These are phyloP conservation scores for Claviceps sp. DNA, from an alignment of 2,329 filamentous ascomycete species.

Conservation along the genomic window DNA sequence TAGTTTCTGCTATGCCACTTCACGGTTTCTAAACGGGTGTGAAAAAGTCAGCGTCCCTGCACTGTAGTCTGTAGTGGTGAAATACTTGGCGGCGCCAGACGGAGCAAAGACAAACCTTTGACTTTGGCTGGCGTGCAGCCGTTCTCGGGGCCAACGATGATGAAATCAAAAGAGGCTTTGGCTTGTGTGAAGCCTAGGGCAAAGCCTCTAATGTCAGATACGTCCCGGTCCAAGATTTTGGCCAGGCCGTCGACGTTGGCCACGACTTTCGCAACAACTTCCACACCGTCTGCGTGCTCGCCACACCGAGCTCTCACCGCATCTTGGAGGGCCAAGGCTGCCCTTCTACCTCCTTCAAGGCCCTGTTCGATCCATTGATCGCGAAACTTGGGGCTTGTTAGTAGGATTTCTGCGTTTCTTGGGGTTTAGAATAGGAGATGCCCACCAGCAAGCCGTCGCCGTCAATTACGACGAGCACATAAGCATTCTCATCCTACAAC, in stretches of 20 bases:
- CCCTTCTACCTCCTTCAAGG: conserved; percentile 39
- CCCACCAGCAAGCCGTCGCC: conserved; percentile 47
- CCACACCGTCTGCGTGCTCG: conserved; percentile 30
- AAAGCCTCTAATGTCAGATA: conserved; percentile 41
- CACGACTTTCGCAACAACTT: conserved; percentile 43
- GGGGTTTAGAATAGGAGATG: neutral
- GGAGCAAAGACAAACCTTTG: conserved; percentile 27
- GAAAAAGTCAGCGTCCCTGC: neutral
- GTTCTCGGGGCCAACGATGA: conserved; percentile 47
- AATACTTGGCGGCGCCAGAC: neutral
- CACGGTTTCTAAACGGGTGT: conserved; percentile 27
- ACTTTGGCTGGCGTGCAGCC: conserved; percentile 48
- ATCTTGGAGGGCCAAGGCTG: conserved; percentile 34
- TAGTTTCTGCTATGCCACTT: conserved; percentile 45
- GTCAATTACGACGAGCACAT: conserved; percentile 48
- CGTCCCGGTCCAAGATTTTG: conserved; percentile 35
- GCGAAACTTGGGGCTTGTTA: conserved; percentile 35
- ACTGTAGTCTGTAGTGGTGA: too few species aligned
- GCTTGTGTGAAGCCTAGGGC: conserved; percentile 45
- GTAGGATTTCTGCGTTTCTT: neutral
- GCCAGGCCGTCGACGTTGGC: conserved; percentile 39
- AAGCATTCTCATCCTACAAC: conserved; percentile 38
- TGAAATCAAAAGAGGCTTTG: conserved; percentile 47
- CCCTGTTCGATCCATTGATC: conserved; percentile 40
- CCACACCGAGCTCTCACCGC: conserved; percentile 34